These are phyloP conservation scores for Xylaria bambusicola DNA, from an alignment of 495 filamentous ascomycete species.

Conservation along the genomic window DNA sequence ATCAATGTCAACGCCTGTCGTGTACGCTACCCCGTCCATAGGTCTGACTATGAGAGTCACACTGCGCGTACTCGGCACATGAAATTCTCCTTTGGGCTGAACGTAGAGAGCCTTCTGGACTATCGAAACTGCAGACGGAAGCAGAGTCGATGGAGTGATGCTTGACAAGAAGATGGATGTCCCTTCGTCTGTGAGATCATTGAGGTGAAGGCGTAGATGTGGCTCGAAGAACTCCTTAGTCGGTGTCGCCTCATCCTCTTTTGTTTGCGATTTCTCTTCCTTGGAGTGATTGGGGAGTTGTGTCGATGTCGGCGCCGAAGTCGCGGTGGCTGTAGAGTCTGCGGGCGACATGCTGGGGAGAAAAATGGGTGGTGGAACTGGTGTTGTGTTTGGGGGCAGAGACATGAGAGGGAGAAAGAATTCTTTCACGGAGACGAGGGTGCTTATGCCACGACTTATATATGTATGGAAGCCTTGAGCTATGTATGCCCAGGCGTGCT, in stretches of 20 bases:
- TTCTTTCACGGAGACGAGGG: neutral
- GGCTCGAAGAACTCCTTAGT: conserved; percentile 51
- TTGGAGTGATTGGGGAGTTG: conserved; percentile 15
- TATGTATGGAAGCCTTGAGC: neutral
- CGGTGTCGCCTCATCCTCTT: no score
- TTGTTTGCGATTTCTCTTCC: no score
- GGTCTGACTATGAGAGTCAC: conserved; percentile 83
- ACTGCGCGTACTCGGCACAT: conserved; percentile 61
- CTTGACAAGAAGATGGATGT: conserved; percentile 62
- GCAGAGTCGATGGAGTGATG: conserved; percentile 57
- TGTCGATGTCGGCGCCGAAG: conserved; percentile 17
- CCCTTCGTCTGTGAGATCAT: conserved; percentile 68
- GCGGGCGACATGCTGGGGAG: conserved; percentile 30
- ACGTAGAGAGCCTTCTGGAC: conserved; percentile 47
- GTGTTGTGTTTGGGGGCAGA: conserved; percentile 32
- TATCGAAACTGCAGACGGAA: conserved; percentile 61
- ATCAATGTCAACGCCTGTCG: conserved; percentile 79
- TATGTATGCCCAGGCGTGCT: no score
- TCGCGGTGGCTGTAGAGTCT: conserved; percentile 6
- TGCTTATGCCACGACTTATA: neutral
- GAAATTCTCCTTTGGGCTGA: neutral
- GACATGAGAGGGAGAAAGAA: conserved; percentile 25
- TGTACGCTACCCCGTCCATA: conserved; percentile 86
- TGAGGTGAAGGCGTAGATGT: conserved; percentile 69
- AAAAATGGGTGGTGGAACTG: conserved; percentile 35